Evolutionary conservation across 768 basidiomycete species (phyloP).

Genomic region (Macrolepiota albuminosa): DNA sequence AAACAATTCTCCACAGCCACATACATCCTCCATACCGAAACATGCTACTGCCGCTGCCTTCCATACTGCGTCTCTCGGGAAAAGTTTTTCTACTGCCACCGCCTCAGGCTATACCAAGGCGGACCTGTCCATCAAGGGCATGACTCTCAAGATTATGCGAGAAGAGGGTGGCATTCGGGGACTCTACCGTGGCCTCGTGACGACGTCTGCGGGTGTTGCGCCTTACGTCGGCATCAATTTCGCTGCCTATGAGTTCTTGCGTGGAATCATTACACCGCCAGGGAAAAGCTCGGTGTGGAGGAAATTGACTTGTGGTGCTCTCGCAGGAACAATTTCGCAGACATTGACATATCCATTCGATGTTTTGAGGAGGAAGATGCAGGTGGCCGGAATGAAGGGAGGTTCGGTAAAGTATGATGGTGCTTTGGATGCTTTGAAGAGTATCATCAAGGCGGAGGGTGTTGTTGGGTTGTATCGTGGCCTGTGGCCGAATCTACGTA

Average conservation of each 20-base stretch:
- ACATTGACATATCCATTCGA: constrained; percentile 96
- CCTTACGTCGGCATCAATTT: constrained; percentile 92
- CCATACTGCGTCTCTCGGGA: constrained; percentile 46
- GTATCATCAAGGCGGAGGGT: constrained; percentile 73
- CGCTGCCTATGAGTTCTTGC: constrained; percentile 84
- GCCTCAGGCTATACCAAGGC: constrained; percentile 33
- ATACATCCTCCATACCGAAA: constrained; percentile 23
- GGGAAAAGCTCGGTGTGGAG: constrained; percentile 62
- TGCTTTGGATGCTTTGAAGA: constrained; percentile 70
- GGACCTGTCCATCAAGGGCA: constrained; percentile 75
- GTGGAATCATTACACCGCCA: constrained; percentile 75
- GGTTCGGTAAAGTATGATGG: constrained; percentile 69
- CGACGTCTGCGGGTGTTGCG: constrained; percentile 86
- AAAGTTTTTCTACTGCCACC: constrained; percentile 1
- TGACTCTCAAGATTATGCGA: constrained; percentile 85
- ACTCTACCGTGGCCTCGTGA: constrained; percentile 79
- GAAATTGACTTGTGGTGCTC: constrained; percentile 81
- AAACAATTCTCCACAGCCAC: constrained; percentile 19
- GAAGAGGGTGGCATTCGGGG: constrained; percentile 91
- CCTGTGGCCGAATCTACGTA: constrained; percentile 85
- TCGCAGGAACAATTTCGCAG: constrained; percentile 86
- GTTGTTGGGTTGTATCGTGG: constrained; percentile 76
- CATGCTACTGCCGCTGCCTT: constrained; percentile 41
- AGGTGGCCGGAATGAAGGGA: constrained; percentile 76
- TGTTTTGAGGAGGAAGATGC: constrained; percentile 93